phyloP scores from a whole-genome alignment of 2,329 filamentous ascomycete species.

The Cadophora sp. region DNA sequence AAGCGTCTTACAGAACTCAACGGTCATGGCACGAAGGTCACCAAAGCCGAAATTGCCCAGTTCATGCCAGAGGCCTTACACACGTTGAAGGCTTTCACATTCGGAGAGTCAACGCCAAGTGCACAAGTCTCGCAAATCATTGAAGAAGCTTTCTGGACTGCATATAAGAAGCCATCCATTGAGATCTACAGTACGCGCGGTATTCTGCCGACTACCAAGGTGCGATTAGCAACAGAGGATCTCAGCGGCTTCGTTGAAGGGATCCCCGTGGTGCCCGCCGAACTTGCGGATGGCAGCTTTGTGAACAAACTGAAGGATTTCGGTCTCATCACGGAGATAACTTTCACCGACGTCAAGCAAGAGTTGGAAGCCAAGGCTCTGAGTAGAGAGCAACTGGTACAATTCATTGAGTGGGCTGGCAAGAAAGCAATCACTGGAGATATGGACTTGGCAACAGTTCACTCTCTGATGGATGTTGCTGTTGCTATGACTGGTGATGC shows the following conservation, averaged over 20 bases:
- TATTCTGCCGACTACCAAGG: constrained; percentile 81
- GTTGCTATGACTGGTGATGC: constrained; percentile 71
- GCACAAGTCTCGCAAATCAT: constrained; percentile 83
- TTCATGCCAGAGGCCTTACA: constrained; percentile 83
- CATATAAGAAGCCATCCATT: constrained; percentile 80
- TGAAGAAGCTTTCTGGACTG: constrained; percentile 96
- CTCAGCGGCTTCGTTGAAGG: constrained; percentile 79
- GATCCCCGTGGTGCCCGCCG: constrained; percentile 84
- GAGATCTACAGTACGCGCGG: constrained; percentile 90
- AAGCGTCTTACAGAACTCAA: constrained; percentile 52
- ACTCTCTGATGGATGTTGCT: constrained; percentile 78
- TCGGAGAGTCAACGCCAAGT: constrained; percentile 88
- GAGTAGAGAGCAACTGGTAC: constrained; percentile 75
- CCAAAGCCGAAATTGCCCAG: constrained; percentile 67
- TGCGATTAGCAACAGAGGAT: constrained; percentile 76
- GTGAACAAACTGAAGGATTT: constrained; percentile 82
- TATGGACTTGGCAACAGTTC: constrained; percentile 71
- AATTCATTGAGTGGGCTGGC: constrained; percentile 86
- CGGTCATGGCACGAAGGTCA: constrained; percentile 57
- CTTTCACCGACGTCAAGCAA: constrained; percentile 81
- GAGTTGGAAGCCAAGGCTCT: constrained; percentile 86
- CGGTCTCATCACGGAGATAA: constrained; percentile 86
- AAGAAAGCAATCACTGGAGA: constrained; percentile 75
- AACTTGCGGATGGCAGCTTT: constrained; percentile 76
- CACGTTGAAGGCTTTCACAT: constrained; percentile 85